Conservation (phyloP, 176 grass and related monocot genomes). For the Areca catechu region DNA sequence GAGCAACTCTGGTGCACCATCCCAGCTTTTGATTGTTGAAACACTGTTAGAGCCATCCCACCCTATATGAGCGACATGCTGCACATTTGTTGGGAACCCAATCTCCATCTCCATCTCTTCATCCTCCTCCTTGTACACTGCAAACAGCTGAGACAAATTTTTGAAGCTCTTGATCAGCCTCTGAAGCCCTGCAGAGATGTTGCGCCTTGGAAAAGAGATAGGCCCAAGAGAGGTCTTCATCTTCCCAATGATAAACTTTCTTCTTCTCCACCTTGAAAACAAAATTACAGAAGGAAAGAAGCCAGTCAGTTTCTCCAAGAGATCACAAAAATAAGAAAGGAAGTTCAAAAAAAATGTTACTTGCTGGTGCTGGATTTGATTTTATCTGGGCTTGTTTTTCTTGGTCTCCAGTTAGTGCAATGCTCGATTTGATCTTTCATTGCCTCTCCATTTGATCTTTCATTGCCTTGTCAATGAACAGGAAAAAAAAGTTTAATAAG, state of each 20-base stretch:
- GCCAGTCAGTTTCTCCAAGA: background rate
- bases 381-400: too few species aligned
- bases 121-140: conserved; percentile 3
- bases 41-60: background rate
- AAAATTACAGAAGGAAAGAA: background rate
- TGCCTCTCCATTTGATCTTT: too few species aligned
- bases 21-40: background rate
- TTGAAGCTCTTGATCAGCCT: conserved; percentile 33
- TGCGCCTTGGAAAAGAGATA: background rate
- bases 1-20: background rate
- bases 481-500: too few species aligned
- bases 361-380: too few species aligned
- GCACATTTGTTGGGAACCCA: conserved; percentile 3
- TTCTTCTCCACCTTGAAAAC: background rate
- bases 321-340: background rate
- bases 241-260: background rate
- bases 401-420: too few species aligned
- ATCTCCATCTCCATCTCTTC: conserved; percentile 9
- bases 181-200: conserved; percentile 4
- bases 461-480: too few species aligned
- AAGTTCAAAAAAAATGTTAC: too few species aligned
- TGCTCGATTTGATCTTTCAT: too few species aligned
- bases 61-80: conserved; percentile 9
- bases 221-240: conserved; percentile 5
- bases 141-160: conserved; percentile 16